phyloP scores from a whole-genome alignment of 2,329 filamentous ascomycete species.

The Knoxdaviesia capensis region DNA sequence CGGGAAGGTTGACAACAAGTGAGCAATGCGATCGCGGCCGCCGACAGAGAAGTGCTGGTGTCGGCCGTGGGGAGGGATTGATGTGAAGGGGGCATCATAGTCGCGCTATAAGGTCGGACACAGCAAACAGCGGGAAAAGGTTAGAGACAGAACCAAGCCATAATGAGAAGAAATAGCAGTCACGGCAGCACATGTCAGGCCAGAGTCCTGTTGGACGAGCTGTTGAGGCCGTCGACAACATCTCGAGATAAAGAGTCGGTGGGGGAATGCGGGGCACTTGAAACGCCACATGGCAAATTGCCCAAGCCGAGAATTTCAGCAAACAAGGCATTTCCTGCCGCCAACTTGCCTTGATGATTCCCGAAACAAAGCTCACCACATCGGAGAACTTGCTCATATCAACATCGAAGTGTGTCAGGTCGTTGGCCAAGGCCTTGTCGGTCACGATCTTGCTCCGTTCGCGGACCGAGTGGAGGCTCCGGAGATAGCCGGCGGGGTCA shows the following conservation, averaged over 20 bases:
- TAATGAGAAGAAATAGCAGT: too few relatives aligned
- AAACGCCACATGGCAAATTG: too few relatives aligned
- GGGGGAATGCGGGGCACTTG: not conserved
- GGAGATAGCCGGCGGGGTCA: constrained; percentile 77
- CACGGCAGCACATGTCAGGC: too few relatives aligned
- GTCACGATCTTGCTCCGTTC: constrained; percentile 57
- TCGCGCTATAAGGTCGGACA: constrained; percentile 19
- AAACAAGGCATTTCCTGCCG: too few relatives aligned
- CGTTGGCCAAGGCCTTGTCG: constrained; percentile 56
- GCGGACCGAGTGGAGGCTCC: constrained; percentile 73
- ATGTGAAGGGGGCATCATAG: constrained; percentile 31
- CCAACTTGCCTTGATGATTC: constrained; percentile 68
- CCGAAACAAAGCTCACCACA: constrained; percentile 72
- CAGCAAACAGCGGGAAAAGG: not conserved
- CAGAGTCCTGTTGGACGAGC: too few relatives aligned
- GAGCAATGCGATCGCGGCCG: constrained; percentile 50
- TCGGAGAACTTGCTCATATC: constrained; percentile 70
- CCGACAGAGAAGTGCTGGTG: constrained; percentile 77
- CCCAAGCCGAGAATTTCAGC: too few relatives aligned
- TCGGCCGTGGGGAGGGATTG: constrained; percentile 69
- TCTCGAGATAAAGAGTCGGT: not conserved
- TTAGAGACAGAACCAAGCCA: not conserved
- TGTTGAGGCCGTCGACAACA: too few relatives aligned
- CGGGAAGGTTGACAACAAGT: constrained; percentile 51
- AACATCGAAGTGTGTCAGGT: constrained; percentile 71